Evolutionary conservation across 176 grass and related monocot species (phyloP).

Genomic region (Oryza brachyantha): DNA sequence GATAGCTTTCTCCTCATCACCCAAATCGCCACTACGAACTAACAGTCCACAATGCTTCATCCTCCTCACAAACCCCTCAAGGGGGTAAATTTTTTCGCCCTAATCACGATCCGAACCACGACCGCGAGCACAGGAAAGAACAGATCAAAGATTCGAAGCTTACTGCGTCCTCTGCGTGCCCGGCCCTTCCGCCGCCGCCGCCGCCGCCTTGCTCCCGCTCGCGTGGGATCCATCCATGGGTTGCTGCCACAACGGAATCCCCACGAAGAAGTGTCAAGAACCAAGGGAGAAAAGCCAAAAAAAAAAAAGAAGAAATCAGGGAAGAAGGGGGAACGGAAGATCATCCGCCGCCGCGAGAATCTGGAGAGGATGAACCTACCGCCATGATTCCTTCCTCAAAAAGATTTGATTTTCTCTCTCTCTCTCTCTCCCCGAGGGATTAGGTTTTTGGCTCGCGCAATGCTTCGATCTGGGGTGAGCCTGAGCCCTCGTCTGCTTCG

Average conservation of each 20-base stretch:
- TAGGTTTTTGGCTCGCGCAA: background rate
- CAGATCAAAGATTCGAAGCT: background rate
- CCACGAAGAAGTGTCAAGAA: too few relatives aligned
- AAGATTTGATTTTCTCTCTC: background rate
- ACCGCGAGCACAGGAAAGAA: background rate
- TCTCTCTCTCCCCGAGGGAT: background rate
- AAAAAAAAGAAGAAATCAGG: background rate
- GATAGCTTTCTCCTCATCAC: background rate
- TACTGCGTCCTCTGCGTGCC: constrained; percentile 47
- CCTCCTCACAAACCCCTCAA: background rate
- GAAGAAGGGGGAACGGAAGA: background rate
- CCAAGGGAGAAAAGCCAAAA: too few relatives aligned
- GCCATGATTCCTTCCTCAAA: background rate
- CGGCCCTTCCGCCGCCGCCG: background rate
- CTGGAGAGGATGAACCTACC: background rate
- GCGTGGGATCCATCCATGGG: constrained; percentile 30
- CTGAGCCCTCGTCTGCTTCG: background rate
- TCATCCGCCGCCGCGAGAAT: background rate
- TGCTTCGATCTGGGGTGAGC: background rate
- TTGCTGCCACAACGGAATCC: constrained; percentile 22
- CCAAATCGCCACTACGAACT: background rate
- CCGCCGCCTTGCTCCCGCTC: constrained; percentile 4
- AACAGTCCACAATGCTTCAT: background rate
- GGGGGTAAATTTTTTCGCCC: background rate
- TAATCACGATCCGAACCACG: background rate